Percentiles rank a stretch among this genome's conserved stretches.
Conservation (phyloP, 441 rosid species). For the Euphorbia schlechtendalii region DNA sequence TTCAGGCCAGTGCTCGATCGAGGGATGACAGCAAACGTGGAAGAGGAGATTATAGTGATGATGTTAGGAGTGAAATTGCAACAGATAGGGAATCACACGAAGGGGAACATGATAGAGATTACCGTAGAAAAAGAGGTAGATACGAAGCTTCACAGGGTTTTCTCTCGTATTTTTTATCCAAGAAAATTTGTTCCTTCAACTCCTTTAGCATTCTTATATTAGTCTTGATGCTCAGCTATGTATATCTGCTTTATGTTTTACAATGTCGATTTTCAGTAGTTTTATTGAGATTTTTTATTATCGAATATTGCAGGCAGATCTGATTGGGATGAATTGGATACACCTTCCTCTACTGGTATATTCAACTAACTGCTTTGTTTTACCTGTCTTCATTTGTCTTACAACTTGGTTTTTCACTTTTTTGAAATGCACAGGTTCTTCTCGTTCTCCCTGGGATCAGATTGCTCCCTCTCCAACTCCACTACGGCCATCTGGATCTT, state of each 20-base stretch:
- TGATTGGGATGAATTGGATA: slow-evolving; percentile 97
- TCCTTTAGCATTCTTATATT: too few relatives aligned
- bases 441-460: slow-evolving; percentile 92
- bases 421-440: slow-evolving; percentile 33
- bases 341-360: slow-evolving; percentile 68
- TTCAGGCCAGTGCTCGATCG: too few relatives aligned
- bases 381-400: not conserved
- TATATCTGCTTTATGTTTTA: not conserved
- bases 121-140: slow-evolving; percentile 56
- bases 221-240: not conserved
- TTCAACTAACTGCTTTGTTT: too few relatives aligned
- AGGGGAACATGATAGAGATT: too few relatives aligned
- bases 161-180: not conserved
- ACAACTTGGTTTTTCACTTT: not conserved
- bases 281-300: not conserved
- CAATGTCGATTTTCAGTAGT: not conserved
- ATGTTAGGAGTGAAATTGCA: too few relatives aligned
- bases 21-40: too few relatives aligned
- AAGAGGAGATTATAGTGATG: too few relatives aligned
- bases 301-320: slow-evolving; percentile 52
- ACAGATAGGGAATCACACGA: too few relatives aligned
- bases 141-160: slow-evolving; percentile 37
- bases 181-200: too few relatives aligned
- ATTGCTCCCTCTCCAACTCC: slow-evolving; percentile 94
- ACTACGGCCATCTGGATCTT: slow-evolving; percentile 85